Base-by-base conservation (phyloP, 1,284 basidiomycete species). In the Hortiboletus rubellus region DNA sequence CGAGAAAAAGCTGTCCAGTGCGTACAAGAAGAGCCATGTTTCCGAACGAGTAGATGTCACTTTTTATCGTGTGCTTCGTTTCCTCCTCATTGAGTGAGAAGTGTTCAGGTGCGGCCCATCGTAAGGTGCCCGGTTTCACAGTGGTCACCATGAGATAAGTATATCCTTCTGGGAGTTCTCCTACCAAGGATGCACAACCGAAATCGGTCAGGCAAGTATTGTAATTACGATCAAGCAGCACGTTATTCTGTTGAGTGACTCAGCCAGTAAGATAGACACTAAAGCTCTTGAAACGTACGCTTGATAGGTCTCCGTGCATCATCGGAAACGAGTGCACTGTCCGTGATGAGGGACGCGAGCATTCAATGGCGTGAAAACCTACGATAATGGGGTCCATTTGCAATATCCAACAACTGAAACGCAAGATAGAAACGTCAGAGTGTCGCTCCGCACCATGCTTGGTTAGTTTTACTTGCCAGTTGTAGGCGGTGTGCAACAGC, bases 1-100 rank as follows among this genome's bases (percentile, higher is more conserved):
- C 15, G 1, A 22, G 4, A 14, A n/a, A 17, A 34, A 12, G 17
- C 11, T 41, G 10, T 1, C 11, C 3, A n/a, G 11, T 24, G 12
- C 58, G 22, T 57, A 44, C 62, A 24, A 52, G 41, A 42, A 58
- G 42, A 18, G 49, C 42, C 18, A 61, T 34, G 27, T 45, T 47
- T 12, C 60, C 60, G n/a, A 64, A 61, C 1, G 60, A 61, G 47
- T 53, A 61, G 6, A 64, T 61, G n/a, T 63, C 60, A 3, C 54
- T 63, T 11, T 61, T 47, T 17, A 22, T 46, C 1, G 61, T 60
- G 11, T 33, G 46, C 27, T 41, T 50, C 8, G 42, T 17, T 14
- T 48, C 48, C 1, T 42, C 30, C 30, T 50, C 42, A 10, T 54
- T 17, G 18, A 56, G 11, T 34, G 40, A 60, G 30, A 48, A 47